phyloP scores from a whole-genome alignment of 163 green algal species.

The Volvox carteri region DNA sequence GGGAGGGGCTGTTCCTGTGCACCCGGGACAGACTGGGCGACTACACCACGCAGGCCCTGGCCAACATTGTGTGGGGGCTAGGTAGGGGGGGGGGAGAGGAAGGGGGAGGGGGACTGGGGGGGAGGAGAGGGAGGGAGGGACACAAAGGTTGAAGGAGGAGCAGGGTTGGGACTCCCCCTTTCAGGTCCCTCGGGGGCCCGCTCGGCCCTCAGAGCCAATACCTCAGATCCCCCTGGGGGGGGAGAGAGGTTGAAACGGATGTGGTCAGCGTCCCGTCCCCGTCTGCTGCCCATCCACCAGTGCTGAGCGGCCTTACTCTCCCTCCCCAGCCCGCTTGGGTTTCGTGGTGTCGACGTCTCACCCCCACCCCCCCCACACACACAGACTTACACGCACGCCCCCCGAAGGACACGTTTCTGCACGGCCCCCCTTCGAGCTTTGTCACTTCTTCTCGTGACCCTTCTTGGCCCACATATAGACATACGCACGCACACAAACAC shows the following conservation, averaged over 20 bases:
- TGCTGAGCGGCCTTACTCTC: background rate
- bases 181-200: too few species aligned
- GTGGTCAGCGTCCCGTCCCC: background rate
- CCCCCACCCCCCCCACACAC: too few species aligned
- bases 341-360: too few species aligned
- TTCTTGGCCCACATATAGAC: background rate
- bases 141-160: background rate
- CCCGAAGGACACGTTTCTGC: background rate
- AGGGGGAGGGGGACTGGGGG: background rate
- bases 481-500: background rate
- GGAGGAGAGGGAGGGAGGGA: background rate
- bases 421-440: background rate
- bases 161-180: background rate
- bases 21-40: background rate
- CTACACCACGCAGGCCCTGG: conserved; percentile 46
- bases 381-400: too few species aligned
- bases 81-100: background rate
- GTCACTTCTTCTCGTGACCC: background rate
- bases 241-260: background rate
- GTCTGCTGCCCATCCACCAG: background rate
- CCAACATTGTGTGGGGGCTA: conserved; percentile 26
- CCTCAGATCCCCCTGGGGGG: too few species aligned
- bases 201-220: too few species aligned
- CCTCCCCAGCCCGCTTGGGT: background rate
- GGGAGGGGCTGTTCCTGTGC: conserved; percentile 50